phyloP scores from a whole-genome alignment of 768 basidiomycete species.

The button mushroom (Agaricus bisporus) region DNA sequence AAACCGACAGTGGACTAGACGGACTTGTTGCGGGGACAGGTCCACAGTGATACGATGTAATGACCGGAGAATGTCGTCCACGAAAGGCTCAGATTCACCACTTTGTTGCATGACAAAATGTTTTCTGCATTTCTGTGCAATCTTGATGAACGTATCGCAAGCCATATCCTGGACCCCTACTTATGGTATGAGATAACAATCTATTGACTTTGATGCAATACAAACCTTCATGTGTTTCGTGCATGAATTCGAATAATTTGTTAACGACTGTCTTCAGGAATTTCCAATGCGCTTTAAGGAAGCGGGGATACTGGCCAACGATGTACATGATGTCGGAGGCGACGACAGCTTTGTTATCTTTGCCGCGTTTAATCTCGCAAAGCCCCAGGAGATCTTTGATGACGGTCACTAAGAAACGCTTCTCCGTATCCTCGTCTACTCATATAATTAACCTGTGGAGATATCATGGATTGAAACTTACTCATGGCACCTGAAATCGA shows the following conservation, averaged over 20 bases:
- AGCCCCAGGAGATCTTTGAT: slow-evolving; percentile 98
- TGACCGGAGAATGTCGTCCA: slow-evolving; percentile 91
- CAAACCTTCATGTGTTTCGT: slow-evolving; percentile 95
- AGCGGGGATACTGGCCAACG: slow-evolving; percentile 98
- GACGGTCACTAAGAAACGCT: slow-evolving; percentile 96
- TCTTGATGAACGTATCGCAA: slow-evolving; percentile 99
- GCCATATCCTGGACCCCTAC: slow-evolving; percentile 99
- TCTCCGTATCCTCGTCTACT: slow-evolving; percentile 96
- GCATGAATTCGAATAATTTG: slow-evolving; percentile 99
- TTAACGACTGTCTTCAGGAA: slow-evolving; percentile 99
- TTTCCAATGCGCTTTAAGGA: slow-evolving; percentile 99
- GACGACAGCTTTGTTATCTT: slow-evolving; percentile 99
- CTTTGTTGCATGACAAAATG: slow-evolving; percentile 99
- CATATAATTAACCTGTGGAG: background rate
- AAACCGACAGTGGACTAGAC: slow-evolving; percentile 7
- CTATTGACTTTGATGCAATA: slow-evolving; percentile 3
- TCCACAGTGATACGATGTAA: slow-evolving; percentile 94
- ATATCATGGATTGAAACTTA: slow-evolving; percentile 36
- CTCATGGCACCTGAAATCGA: slow-evolving; percentile 99
- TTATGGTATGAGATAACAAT: slow-evolving; percentile 1
- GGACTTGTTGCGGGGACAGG: slow-evolving; percentile 80
- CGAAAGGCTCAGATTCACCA: slow-evolving; percentile 94
- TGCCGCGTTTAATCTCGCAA: slow-evolving; percentile 97
- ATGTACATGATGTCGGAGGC: slow-evolving; percentile 98
- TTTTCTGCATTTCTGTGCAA: slow-evolving; percentile 95